Conservation (phyloP, 2,329 filamentous ascomycete species). For the Phoma sp. region DNA sequence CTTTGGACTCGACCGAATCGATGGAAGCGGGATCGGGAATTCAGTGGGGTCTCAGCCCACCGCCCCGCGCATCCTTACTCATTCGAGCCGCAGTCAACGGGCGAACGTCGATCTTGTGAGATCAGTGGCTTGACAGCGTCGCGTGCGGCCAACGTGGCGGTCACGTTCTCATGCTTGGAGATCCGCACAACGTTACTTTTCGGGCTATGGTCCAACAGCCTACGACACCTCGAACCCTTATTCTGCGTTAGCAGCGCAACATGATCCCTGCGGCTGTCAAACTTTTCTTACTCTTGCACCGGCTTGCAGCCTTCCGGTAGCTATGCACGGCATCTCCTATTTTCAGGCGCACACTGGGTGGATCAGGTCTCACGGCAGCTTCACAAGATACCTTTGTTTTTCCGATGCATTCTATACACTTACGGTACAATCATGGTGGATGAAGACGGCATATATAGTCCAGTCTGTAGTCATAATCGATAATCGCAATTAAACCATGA, state of each 20-base stretch:
- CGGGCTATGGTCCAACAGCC: conserved; percentile 11
- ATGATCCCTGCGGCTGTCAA: conserved; percentile 7
- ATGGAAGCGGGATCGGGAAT: conserved; percentile 22
- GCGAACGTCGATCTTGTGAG: conserved; percentile 36
- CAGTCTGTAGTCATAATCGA: conserved; percentile 10
- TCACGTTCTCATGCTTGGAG: conserved; percentile 30
- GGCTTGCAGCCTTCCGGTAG: conserved; percentile 1
- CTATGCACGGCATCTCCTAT: background rate
- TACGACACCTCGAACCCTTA: conserved; percentile 16
- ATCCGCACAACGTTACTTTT: conserved; percentile 24
- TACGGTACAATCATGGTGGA: conserved; percentile 18
- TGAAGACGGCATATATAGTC: conserved; percentile 12
- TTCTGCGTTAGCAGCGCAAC: conserved; percentile 17
- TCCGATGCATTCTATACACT: conserved; percentile 1
- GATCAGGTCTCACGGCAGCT: conserved; percentile 14
- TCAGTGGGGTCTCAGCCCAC: conserved; percentile 14
- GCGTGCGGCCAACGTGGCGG: conserved; percentile 42
- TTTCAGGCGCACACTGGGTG: conserved; percentile 20
- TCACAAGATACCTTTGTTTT: conserved; percentile 34
- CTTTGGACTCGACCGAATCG: conserved; percentile 12
- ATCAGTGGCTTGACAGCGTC: conserved; percentile 45
- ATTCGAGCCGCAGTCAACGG: conserved; percentile 36
- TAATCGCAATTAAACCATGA: conserved; percentile 3
- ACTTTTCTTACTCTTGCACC: conserved; percentile 9
- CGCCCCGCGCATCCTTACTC: conserved; percentile 24